Evolutionary conservation across 768 basidiomycete genomes (phyloP).

Genomic region (Lactarius quietus): DNA sequence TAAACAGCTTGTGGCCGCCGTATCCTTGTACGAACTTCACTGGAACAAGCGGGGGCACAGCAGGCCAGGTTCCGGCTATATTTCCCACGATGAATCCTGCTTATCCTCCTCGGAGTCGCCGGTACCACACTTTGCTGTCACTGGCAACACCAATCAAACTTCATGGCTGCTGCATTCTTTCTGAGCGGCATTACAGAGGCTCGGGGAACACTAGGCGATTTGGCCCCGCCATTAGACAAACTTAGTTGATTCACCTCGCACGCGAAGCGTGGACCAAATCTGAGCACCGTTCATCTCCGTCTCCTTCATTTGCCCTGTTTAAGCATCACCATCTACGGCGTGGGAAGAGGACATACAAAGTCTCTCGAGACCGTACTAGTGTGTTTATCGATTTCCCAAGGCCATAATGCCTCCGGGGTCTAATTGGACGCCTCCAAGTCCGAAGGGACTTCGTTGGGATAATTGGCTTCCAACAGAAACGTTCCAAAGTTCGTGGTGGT

Average conservation of each 20-base stretch:
- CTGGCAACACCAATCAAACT: background rate
- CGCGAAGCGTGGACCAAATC: background rate
- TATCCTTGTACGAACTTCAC: too few relatives aligned
- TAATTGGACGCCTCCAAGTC: background rate
- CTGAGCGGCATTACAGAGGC: background rate
- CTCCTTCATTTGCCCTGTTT: background rate
- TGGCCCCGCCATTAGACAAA: background rate
- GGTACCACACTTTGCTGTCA: background rate
- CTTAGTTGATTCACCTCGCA: background rate
- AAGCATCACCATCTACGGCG: background rate
- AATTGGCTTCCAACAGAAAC: background rate
- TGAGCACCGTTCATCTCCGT: background rate
- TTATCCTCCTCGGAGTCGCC: too few relatives aligned
- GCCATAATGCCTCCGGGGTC: background rate
- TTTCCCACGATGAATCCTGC: too few relatives aligned
- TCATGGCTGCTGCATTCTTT: background rate
- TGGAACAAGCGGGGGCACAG: too few relatives aligned
- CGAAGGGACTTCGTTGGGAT: background rate
- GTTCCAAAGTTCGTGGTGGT: background rate
- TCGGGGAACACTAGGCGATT: background rate
- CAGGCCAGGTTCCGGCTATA: too few relatives aligned
- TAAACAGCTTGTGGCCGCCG: too few relatives aligned
- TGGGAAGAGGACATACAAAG: background rate
- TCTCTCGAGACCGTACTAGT: background rate
- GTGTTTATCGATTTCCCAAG: background rate